Evolutionary conservation across 805 yeast genomes (phyloP).

Genomic region (Candida orba): DNA sequence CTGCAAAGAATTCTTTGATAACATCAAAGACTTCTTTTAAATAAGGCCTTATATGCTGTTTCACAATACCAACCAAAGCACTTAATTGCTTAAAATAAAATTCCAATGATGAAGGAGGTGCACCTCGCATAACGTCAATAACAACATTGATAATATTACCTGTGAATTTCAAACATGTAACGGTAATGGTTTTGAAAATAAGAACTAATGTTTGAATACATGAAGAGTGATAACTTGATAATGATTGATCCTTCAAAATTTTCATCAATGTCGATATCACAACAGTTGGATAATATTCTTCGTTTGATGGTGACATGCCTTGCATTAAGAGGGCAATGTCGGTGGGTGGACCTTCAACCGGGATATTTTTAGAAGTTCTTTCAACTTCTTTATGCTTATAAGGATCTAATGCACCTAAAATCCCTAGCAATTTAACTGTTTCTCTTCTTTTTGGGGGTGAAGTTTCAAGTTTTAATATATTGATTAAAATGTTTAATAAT

Average conservation of each 20-base stretch:
- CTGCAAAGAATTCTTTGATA: conserved; percentile 64
- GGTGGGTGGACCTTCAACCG: conserved; percentile 77
- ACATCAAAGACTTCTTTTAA: conserved; percentile 68
- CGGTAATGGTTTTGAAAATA: conserved; percentile 82
- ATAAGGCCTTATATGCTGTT: conserved; percentile 83
- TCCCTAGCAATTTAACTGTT: conserved; percentile 84
- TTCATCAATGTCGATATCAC: conserved; percentile 82
- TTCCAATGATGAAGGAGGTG: conserved; percentile 73
- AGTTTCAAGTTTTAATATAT: conserved; percentile 74
- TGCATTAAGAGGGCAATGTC: conserved; percentile 88
- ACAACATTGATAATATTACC: conserved; percentile 87
- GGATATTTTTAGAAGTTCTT: conserved; percentile 44
- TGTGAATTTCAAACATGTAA: conserved; percentile 83
- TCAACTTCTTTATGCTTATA: conserved; percentile 91
- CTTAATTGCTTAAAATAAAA: conserved; percentile 87
- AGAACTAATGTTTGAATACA: conserved; percentile 92
- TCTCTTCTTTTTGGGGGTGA: conserved; percentile 74
- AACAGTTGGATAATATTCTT: conserved; percentile 92
- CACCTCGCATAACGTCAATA: conserved; percentile 72
- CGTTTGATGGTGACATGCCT: conserved; percentile 88
- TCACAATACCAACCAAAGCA: conserved; percentile 71
- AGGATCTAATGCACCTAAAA: conserved; percentile 94
- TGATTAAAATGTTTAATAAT: conserved; percentile 70
- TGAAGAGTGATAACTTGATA: conserved; percentile 80
- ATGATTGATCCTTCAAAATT: conserved; percentile 76